Base-by-base conservation (phyloP, 805 yeast genomes). In the Cephaloascus fragrans region DNA sequence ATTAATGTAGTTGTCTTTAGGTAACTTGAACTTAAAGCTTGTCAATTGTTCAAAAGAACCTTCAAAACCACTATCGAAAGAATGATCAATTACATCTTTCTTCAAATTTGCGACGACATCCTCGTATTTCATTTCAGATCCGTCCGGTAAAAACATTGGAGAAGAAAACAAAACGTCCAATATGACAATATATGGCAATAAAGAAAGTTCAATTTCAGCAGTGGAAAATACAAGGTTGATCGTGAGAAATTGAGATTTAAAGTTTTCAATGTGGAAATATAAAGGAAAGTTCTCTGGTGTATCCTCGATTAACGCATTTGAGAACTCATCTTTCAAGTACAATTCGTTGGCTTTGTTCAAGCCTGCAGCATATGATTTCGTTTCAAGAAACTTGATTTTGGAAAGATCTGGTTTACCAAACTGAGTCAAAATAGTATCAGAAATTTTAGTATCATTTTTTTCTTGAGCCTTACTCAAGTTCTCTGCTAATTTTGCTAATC, bases 401-500 rank as follows among this genome's bases (percentile, higher is more conserved):
- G 81, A 64, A 0, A 93, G 88, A 51, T 87, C 85, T 3, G 95
- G 89, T 18, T 73, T 71, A 3, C 74, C 73, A 57, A 87, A 88
- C 19, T 67, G 52, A 3, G 71, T 62, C 16, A 90, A 55, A 4
- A 88, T 60, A 1, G 69, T 69, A 9, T 73, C 70, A 1, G 97
- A 97, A 44, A 93, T 83, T 18, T 83, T 82, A n/a, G 51, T 61
- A 52, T 86, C 83, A 56, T 90, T 90, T 36, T 65, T 68, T 2
- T 55, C 64, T 48, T 77, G 80, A 0, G 97, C 97, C 0, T 52
- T 44, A 19, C 77, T 68, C 32, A 93, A 62, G 37, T 64, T 62
- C 19, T 67, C 55, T 10, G 62, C 73, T 33, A 85, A 58, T 29
- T 69, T 50, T 15, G 60, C 56, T 34, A 83, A 71, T 0, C 93